phyloP scores from a whole-genome alignment of 139 green algal genomes.

The Chlamydomonas incerta region DNA sequence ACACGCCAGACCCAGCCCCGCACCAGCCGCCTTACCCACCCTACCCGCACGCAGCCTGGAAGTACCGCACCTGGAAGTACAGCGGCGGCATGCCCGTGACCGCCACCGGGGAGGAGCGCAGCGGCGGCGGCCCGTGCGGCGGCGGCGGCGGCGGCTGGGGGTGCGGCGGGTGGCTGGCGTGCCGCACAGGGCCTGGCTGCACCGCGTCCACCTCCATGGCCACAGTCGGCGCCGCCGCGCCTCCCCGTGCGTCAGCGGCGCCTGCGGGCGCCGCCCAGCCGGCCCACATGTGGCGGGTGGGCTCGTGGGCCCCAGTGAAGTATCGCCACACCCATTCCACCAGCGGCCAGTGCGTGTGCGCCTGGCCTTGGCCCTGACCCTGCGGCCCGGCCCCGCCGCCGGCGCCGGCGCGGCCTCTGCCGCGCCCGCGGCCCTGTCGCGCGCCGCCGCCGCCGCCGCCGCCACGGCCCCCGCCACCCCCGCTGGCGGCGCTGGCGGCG shows the following conservation, averaged over 20 bases:
- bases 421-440: background rate
- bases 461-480: too few species aligned
- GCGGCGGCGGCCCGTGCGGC: background rate
- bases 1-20: too few species aligned
- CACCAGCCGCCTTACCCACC: background rate
- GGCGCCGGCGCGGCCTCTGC: too few species aligned
- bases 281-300: conserved; percentile 34
- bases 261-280: too few species aligned
- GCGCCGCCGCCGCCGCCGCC: too few species aligned
- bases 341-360: conserved; percentile 47
- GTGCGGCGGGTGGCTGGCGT: background rate
- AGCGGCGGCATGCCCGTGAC: conserved; percentile 63
- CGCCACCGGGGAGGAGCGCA: conserved; percentile 14
- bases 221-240: too few species aligned
- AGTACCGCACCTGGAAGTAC: conserved; percentile 82
- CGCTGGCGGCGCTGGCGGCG: background rate
- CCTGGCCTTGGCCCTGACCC: too few species aligned
- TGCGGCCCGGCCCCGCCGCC: background rate
- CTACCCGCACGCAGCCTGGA: conserved; percentile 52
- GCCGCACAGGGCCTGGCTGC: too few species aligned
- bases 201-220: too few species aligned
- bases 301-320: conserved; percentile 56
- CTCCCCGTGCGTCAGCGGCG: background rate
- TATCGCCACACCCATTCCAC: conserved; percentile 69
- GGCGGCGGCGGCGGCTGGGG: background rate